phyloP scores from a whole-genome alignment of 2,329 filamentous ascomycete genomes.

The Stachybotrys chartarum region DNA sequence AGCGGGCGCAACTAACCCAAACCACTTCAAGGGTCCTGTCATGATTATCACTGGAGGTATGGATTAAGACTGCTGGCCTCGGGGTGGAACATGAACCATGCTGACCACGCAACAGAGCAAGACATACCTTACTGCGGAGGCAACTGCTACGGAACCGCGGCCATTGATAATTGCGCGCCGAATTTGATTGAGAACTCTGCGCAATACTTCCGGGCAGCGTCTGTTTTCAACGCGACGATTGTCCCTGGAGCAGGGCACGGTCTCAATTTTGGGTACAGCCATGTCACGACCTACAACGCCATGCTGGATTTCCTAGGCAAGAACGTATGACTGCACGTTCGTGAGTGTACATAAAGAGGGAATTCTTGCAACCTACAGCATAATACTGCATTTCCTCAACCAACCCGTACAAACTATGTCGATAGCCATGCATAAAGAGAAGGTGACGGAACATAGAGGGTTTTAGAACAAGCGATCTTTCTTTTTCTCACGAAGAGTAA shows the following conservation, averaged over 20 bases:
- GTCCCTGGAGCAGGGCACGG: constrained; percentile 45
- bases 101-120: constrained; percentile 19
- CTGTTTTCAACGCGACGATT: constrained; percentile 43
- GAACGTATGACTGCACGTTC: constrained; percentile 1
- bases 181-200: constrained; percentile 34
- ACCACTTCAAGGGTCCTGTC: constrained; percentile 44
- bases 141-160: constrained; percentile 42
- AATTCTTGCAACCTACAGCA: too few relatives aligned
- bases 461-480: too few relatives aligned
- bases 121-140: constrained; percentile 56
- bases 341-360: background rate
- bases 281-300: constrained; percentile 20
- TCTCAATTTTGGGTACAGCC: constrained; percentile 38
- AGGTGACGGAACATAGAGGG: too few relatives aligned
- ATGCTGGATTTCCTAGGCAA: constrained; percentile 29
- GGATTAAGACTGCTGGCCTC: constrained; percentile 3
- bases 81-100: too few relatives aligned
- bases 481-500: too few relatives aligned
- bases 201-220: constrained; percentile 35
- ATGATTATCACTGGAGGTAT: constrained; percentile 51
- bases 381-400: too few relatives aligned
- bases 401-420: too few relatives aligned
- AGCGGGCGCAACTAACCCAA: constrained; percentile 22
- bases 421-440: too few relatives aligned
- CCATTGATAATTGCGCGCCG: constrained; percentile 25